Evolutionary conservation across 192 early-diverging fungal species (phyloP).

Genomic region (Backusella morwellensis): DNA sequence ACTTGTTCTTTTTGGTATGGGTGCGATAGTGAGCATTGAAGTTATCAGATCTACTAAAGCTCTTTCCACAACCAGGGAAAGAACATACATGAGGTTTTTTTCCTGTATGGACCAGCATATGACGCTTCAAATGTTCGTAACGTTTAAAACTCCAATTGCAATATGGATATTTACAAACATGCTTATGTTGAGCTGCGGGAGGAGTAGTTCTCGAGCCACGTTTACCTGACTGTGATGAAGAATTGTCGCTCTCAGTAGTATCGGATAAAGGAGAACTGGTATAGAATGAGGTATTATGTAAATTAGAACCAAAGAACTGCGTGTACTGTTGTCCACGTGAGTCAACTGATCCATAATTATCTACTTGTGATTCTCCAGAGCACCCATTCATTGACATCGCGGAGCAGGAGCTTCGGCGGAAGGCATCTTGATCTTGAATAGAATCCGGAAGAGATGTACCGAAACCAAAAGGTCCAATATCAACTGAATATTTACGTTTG

Average conservation of each 20-base stretch:
- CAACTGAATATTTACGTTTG: neutral
- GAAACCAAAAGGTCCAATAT: neutral
- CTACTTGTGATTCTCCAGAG: neutral
- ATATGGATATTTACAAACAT: slow-evolving; percentile 42
- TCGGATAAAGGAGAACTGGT: neutral
- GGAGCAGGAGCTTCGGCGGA: neutral
- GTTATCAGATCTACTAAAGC: slow-evolving; percentile 78
- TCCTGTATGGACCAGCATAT: slow-evolving; percentile 75
- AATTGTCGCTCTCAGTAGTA: neutral
- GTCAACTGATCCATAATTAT: neutral
- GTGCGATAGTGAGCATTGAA: slow-evolving; percentile 75
- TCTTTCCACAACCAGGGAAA: slow-evolving; percentile 72
- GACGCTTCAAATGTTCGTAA: slow-evolving; percentile 79
- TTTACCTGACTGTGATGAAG: neutral
- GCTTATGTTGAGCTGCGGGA: slow-evolving; percentile 29
- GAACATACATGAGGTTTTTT: slow-evolving; percentile 68
- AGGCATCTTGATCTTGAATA: neutral
- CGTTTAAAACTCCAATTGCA: slow-evolving; percentile 69
- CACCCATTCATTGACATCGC: neutral
- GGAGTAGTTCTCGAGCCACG: neutral
- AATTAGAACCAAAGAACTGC: neutral
- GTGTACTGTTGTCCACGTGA: neutral
- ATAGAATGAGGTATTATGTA: neutral
- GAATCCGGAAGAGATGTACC: neutral
- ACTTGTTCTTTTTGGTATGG: slow-evolving; percentile 58